Evolutionary conservation across 768 basidiomycete species (phyloP), one percentile per base, ranked within the genome.

Genomic region (Trametopsis cervina): DNA sequence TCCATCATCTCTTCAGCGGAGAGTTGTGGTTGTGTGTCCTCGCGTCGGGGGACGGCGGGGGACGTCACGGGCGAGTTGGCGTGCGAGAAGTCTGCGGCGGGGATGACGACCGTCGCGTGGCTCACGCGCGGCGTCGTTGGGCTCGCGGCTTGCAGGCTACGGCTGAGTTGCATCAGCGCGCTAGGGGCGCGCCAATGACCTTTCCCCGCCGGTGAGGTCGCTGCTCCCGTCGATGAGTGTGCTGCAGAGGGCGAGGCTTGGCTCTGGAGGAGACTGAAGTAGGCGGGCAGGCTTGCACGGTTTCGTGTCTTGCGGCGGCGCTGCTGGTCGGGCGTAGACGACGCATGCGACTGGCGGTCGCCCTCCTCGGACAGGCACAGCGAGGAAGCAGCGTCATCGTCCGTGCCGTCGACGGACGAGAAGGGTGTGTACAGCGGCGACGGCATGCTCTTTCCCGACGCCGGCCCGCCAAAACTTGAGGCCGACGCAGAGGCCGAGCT

Each of bases 251-350:
- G 41, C 49, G 55, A 41, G 38, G 44, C 25, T 40, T 35, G 67
- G 55, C 80, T 68, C 60, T 80, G 77, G 33, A 89, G 73, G 49
- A 86, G 71, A 40, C 83, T 85, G 62, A 89, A 89, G 64, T 80
- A 85, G 17, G 83, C 77, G 18, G 85, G 85, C 23, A 89, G 75
- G 61, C 80, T 83, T 39, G 80, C 79, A 61, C 85, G 83, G 15
- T 33, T 33, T 63, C 80, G 84, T 57, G 78, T 80, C 56, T 65
- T 70, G 49, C 51, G 54, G 7, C 9, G 9, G 7, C 15, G 29
- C 9, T 7, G 48, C 55, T 57, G 20, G 55, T 39, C 2, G 54
- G 46, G 47, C 66, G 70, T 78, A 7, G 29, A 33, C 7, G 29
- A 33, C 7, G 15, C 29, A 33, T 15, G 29, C 29, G 29, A 33